phyloP scores from a whole-genome alignment of 305 asterid species.

The Solanum hybrid region DNA sequence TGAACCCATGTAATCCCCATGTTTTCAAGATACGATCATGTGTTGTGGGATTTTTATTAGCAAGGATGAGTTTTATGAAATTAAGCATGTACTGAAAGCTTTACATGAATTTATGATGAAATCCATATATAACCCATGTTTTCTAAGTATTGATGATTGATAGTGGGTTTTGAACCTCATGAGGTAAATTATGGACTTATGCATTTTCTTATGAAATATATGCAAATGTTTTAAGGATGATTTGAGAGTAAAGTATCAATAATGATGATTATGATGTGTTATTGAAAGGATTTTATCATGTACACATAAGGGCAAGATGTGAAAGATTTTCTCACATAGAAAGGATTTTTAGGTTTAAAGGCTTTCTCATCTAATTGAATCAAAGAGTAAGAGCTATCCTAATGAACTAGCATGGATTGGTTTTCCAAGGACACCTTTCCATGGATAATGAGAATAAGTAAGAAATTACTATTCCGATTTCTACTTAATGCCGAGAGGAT shows the following conservation, averaged over 20 bases:
- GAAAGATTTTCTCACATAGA: neutral
- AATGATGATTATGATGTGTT: neutral
- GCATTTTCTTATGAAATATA: neutral
- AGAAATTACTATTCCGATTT: neutral
- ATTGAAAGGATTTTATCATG: neutral
- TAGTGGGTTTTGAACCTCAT: neutral
- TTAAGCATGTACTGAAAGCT: neutral
- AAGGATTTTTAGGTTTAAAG: neutral
- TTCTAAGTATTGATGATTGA: neutral
- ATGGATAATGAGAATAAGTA: neutral
- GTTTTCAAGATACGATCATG: neutral
- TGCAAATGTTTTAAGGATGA: neutral
- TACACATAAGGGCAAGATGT: neutral
- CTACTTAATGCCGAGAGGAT: neutral
- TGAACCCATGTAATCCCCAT: neutral
- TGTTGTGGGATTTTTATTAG: neutral
- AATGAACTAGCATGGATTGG: neutral
- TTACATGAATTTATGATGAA: neutral
- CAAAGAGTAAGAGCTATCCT: neutral
- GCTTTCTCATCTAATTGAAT: neutral
- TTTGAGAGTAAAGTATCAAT: neutral
- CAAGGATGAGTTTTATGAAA: neutral
- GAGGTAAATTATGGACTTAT: neutral
- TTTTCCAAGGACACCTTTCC: neutral
- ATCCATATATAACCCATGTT: neutral